Base-by-base conservation (phyloP, 2,329 filamentous ascomycete genomes). In the Tricladium varicosporioides region DNA sequence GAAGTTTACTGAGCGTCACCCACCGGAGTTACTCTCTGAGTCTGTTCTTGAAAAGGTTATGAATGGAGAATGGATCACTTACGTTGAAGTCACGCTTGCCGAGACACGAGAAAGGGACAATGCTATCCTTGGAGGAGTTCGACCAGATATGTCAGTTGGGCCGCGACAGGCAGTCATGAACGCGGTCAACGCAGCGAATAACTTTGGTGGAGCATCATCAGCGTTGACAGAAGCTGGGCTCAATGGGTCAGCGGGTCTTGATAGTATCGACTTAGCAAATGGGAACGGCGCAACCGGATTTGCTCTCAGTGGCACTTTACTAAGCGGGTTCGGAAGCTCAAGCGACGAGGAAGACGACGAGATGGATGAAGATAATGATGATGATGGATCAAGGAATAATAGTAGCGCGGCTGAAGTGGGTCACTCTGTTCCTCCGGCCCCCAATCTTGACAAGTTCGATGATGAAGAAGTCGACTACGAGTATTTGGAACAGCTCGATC, bases 341-440 rank as follows among this genome's bases (percentile, higher is more conserved):
- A 96, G 92, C 68, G 92, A 96, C 66, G 93, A 97, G 73, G 94
- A 97, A 64, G 94, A 97, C 62, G 93, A 97, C 66, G 93, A 97
- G 61, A 89, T 91, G 75, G 91, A 96, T 59, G 89, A 91, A 57
- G 88, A 88, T 63, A 87, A 93, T 63, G 88, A 91, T 65, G 88
- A 91, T 60, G 83, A 77, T 46, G 67, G 67, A 51, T 59, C 54
- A 32, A 65, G 65, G 56, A 83, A 82, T 69, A 85, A 80, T 60
- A 63, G 58, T 59, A 63, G 64, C 55, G 64, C 63, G 60, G 69
- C 65, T 61, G 84, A 87, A 84, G 84, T 87, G 75, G 81, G 84
- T 79, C 63, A 56, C 65, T 68, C 66, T 66, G 63, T 69, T 70
- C 67, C 67, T 69, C 63, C 66, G 62, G 66, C 68, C 61, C 69